Percentiles rank a stretch among this genome's conserved stretches.
Conservation (phyloP, 352 stramenopile species). For the Plasmopara muralis region DNA sequence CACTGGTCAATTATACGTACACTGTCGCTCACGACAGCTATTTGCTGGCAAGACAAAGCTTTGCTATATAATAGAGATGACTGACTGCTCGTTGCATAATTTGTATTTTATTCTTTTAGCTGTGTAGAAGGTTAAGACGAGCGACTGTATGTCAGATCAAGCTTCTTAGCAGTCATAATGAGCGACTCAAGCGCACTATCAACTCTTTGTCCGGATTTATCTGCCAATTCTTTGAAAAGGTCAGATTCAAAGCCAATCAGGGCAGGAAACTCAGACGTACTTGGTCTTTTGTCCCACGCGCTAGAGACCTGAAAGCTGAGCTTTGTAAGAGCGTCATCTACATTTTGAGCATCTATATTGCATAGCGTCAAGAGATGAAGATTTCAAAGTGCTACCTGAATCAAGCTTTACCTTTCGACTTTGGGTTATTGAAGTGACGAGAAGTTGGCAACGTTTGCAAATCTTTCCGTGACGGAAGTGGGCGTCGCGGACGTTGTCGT, state of each 20-base stretch:
- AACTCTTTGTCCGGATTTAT: conserved; percentile 32
- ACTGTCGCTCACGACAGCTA: background rate
- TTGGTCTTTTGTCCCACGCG: conserved; percentile 24
- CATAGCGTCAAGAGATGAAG: background rate
- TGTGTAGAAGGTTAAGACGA: conserved; percentile 2
- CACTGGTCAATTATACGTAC: conserved; percentile 6
- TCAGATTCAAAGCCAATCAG: background rate
- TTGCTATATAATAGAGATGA: conserved; percentile 39
- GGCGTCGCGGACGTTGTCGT: conserved; percentile 39
- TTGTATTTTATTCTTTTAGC: conserved; percentile 7
- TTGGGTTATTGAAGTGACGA: conserved; percentile 7
- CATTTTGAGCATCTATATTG: conserved; percentile 24
- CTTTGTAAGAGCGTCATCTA: conserved; percentile 56
- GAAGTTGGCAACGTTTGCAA: conserved; percentile 14
- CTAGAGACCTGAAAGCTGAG: conserved; percentile 50
- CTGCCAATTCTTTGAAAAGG: conserved; percentile 1
- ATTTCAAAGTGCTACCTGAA: background rate
- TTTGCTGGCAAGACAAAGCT: conserved; percentile 19
- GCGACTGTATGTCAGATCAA: conserved; percentile 41
- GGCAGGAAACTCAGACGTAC: conserved; percentile 5
- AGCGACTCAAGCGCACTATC: conserved; percentile 50
- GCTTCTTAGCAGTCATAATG: conserved; percentile 56
- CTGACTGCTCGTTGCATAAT: conserved; percentile 21
- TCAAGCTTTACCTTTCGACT: conserved; percentile 21
- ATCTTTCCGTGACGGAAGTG: conserved; percentile 21